Conservation (phyloP, 2,329 filamentous ascomycete genomes). For the Pseudocercospora pini-densiflorae region DNA sequence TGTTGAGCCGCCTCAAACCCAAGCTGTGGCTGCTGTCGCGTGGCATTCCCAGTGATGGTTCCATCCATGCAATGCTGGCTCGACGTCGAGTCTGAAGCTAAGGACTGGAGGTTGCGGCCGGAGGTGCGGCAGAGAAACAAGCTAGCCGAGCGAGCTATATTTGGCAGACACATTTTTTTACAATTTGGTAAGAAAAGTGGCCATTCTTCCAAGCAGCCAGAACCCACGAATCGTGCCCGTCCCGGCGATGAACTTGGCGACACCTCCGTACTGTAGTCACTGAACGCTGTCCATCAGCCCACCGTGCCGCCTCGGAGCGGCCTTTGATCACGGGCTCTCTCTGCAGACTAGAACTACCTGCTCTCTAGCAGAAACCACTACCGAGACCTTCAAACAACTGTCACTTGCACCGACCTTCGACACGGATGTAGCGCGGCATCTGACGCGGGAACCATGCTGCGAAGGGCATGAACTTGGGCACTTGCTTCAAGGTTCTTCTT, state of each 20-base stretch:
- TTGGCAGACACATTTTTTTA: neutral
- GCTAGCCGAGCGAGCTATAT: neutral
- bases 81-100: neutral
- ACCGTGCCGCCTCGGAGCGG: neutral
- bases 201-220: neutral
- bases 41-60: slow-evolving; percentile 10
- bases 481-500: slow-evolving; percentile 5
- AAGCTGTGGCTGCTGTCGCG: slow-evolving; percentile 17
- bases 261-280: neutral
- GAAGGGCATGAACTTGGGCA: slow-evolving; percentile 2
- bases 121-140: neutral
- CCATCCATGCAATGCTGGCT: neutral
- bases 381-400: neutral
- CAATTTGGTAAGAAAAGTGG: neutral
- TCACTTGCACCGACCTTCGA: neutral
- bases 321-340: neutral
- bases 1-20: neutral
- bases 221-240: slow-evolving; percentile 4
- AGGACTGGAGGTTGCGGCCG: neutral
- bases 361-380: neutral
- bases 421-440: neutral
- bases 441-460: slow-evolving; percentile 2
- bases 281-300: neutral
- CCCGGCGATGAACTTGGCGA: neutral
- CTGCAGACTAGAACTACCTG: neutral